phyloP scores from a whole-genome alignment of 1,139 yeast species.

The Magnusiomyces suaveolens region DNA sequence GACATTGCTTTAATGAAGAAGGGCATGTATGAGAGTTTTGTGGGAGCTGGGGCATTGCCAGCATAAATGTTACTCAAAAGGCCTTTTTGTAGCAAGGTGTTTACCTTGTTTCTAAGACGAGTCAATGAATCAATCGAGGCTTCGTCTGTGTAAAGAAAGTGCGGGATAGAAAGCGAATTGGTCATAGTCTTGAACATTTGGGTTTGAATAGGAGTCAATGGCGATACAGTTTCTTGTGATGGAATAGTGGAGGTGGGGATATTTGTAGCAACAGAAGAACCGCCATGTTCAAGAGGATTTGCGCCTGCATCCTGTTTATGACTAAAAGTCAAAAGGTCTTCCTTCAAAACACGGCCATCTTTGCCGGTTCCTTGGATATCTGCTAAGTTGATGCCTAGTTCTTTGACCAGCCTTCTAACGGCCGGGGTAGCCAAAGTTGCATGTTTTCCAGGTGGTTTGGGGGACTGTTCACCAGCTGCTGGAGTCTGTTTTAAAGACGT shows the following conservation, averaged over 20 bases:
- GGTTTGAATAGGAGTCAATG: slow-evolving; percentile 27
- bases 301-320: too few relatives aligned
- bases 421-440: slow-evolving; percentile 31
- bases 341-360: slow-evolving; percentile 31
- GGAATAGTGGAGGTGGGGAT: slow-evolving; percentile 8
- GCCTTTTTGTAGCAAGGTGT: slow-evolving; percentile 18
- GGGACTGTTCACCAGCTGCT: not conserved
- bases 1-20: slow-evolving; percentile 33
- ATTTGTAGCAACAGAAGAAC: slow-evolving; percentile 6
- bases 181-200: slow-evolving; percentile 33
- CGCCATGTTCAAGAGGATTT: too few relatives aligned
- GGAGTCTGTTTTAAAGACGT: slow-evolving; percentile 3
- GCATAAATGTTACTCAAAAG: not conserved
- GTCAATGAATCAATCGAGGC: slow-evolving; percentile 25
- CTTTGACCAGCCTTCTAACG: slow-evolving; percentile 29
- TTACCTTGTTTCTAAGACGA: slow-evolving; percentile 21
- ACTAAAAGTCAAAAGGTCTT: slow-evolving; percentile 26
- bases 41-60: slow-evolving; percentile 10
- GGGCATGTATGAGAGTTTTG: slow-evolving; percentile 31
- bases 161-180: slow-evolving; percentile 29
- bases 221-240: slow-evolving; percentile 16
- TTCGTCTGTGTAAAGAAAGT: slow-evolving; percentile 31
- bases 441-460: slow-evolving; percentile 6
- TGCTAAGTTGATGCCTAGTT: slow-evolving; percentile 24
- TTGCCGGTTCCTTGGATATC: slow-evolving; percentile 29